These are phyloP conservation scores for Boechera retrofracta DNA, from an alignment of 345 rosid genomes.

Conservation along the genomic window DNA sequence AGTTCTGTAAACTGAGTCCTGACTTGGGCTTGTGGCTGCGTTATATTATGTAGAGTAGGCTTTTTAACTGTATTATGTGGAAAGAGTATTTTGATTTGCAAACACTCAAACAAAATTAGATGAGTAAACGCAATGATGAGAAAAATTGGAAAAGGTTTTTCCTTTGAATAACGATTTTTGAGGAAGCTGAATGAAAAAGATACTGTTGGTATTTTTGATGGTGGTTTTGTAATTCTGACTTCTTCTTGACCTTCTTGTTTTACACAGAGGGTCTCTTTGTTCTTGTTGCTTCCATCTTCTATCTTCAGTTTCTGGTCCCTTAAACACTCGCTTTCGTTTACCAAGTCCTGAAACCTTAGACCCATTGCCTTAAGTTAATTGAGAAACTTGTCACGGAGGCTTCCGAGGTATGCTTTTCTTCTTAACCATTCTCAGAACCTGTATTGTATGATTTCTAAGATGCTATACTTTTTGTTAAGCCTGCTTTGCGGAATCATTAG, in stretches of 20 bases:
- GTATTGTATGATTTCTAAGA: not conserved
- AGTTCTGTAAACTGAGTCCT: conserved; percentile 10
- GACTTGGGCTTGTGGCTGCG: conserved; percentile 14
- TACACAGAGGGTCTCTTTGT: not conserved
- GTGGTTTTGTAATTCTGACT: not conserved
- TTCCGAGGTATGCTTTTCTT: not conserved
- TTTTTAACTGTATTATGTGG: not conserved
- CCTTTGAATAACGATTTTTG: not conserved
- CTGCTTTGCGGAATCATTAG: too few species aligned
- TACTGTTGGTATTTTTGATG: not conserved
- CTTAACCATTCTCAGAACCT: not conserved
- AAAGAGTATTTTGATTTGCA: not conserved
- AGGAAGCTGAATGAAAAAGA: not conserved
- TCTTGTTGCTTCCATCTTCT: not conserved
- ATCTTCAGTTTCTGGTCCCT: not conserved
- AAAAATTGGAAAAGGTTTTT: not conserved
- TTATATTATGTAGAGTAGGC: conserved; percentile 13
- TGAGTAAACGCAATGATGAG: not conserved
- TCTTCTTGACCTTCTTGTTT: not conserved
- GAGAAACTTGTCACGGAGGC: not conserved
- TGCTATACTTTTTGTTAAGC: too few species aligned
- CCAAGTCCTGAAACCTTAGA: not conserved
- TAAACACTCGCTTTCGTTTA: not conserved
- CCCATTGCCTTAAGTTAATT: not conserved
- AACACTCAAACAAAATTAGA: not conserved